Percentiles rank a stretch among this genome's conserved stretches.
Conservation (phyloP, 805 yeast genomes). For the Candida rishiriensis region DNA sequence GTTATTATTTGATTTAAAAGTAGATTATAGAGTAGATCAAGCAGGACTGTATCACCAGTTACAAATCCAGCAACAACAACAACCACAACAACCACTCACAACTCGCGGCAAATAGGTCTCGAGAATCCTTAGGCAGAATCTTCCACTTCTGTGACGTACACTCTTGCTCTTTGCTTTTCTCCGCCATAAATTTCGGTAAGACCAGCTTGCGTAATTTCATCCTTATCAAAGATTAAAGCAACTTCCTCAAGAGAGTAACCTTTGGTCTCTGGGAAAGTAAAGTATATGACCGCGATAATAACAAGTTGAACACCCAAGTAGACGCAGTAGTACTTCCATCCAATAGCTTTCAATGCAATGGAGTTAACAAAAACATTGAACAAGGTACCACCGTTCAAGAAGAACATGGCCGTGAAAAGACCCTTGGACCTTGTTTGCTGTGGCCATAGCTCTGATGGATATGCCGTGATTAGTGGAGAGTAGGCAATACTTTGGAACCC, state of each 20-base stretch:
- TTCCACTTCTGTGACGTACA: neutral
- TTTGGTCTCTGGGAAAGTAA: constrained; percentile 61
- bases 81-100: too few species aligned
- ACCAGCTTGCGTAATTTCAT: neutral
- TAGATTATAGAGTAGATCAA: too few species aligned
- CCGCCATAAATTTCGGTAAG: neutral
- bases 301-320: constrained; percentile 30
- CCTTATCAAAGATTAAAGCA: constrained; percentile 42
- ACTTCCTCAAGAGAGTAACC: constrained; percentile 58
- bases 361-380: constrained; percentile 23
- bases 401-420: constrained; percentile 38
- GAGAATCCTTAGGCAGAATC: neutral
- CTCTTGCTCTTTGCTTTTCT: neutral
- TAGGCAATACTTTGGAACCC: constrained; percentile 38
- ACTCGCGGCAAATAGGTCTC: too few species aligned
- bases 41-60: too few species aligned
- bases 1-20: too few species aligned
- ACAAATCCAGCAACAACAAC: too few species aligned
- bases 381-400: constrained; percentile 10
- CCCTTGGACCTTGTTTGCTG: constrained; percentile 55
- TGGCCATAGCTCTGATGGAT: constrained; percentile 45
- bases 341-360: constrained; percentile 34
- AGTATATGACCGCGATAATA: constrained; percentile 20
- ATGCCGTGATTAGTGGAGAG: constrained; percentile 42
- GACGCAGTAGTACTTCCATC: constrained; percentile 34